These are phyloP conservation scores for Rhodotorula sp. DNA, from an alignment of 1,284 basidiomycete genomes.

Conservation along the genomic window DNA sequence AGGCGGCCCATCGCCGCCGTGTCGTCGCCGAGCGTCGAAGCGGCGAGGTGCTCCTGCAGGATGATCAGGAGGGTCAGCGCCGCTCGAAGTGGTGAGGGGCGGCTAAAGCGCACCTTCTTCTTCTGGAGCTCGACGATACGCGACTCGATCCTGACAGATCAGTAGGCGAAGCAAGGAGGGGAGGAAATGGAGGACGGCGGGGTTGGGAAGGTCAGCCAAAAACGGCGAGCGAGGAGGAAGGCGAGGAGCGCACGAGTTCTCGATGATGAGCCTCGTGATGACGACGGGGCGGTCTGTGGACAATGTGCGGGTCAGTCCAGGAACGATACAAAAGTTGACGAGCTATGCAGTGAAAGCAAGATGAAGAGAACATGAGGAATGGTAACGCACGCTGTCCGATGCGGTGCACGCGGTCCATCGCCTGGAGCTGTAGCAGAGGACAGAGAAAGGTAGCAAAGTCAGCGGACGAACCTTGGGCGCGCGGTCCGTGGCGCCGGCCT, in stretches of 20 bases:
- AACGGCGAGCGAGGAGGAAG: background rate
- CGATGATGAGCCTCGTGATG: constrained; percentile 90
- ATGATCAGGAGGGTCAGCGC: constrained; percentile 8
- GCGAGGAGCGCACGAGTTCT: constrained; percentile 60
- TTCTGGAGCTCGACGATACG: constrained; percentile 87
- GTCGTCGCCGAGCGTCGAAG: constrained; percentile 39
- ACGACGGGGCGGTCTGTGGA: constrained; percentile 83
- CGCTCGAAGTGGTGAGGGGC: constrained; percentile 15
- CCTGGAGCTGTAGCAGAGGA: constrained; percentile 56
- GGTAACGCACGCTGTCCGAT: constrained; percentile 37
- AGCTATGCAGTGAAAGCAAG: background rate
- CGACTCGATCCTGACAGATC: constrained; percentile 65
- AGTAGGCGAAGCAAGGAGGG: background rate
- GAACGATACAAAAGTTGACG: too few species aligned
- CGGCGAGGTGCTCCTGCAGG: constrained; percentile 41
- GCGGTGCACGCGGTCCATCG: constrained; percentile 84
- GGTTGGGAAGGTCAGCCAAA: background rate
- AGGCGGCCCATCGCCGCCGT: constrained; percentile 79
- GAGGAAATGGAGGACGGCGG: too few species aligned
- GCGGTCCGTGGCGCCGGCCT: too few species aligned
- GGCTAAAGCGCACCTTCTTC: constrained; percentile 64
- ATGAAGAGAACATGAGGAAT: background rate
- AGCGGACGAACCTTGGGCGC: too few species aligned
- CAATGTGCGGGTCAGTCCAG: constrained; percentile 54
- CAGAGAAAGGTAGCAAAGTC: too few species aligned